These are phyloP conservation scores for Zygoascus hellenicus DNA, from an alignment of 1,139 yeast species.

Conservation along the genomic window DNA sequence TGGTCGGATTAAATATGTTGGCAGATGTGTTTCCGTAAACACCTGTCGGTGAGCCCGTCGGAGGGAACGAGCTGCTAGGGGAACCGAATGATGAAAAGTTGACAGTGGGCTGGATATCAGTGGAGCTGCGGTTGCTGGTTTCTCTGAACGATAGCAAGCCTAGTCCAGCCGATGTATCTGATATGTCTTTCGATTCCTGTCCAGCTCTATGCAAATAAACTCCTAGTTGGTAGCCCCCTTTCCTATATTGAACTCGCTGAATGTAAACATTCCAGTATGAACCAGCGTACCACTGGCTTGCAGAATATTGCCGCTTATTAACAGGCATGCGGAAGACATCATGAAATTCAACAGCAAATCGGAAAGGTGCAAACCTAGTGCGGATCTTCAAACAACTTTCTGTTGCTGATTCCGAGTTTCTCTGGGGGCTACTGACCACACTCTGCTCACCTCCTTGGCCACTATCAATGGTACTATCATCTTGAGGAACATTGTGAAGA, in stretches of 20 bases:
- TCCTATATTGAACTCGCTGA: conserved; percentile 40
- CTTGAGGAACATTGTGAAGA: conserved; percentile 20
- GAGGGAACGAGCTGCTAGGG: too few species aligned
- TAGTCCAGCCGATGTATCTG: background rate
- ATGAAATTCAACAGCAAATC: conserved; percentile 48
- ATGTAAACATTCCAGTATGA: conserved; percentile 52
- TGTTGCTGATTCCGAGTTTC: background rate
- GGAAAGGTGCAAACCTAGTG: conserved; percentile 47
- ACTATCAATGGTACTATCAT: conserved; percentile 18
- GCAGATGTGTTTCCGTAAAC: too few species aligned
- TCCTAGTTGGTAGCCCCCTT: conserved; percentile 45
- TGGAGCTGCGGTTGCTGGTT: background rate
- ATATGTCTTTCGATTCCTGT: background rate
- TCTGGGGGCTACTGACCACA: background rate
- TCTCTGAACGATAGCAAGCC: background rate
- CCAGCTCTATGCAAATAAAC: conserved; percentile 45
- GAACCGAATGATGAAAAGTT: too few species aligned
- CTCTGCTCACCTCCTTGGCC: background rate
- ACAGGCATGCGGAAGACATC: conserved; percentile 41
- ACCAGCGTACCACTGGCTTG: conserved; percentile 52
- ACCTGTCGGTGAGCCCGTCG: too few species aligned
- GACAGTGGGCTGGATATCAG: background rate
- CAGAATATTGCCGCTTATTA: conserved; percentile 44
- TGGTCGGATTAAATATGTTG: too few species aligned
- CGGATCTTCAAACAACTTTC: background rate